phyloP scores from a whole-genome alignment of 768 basidiomycete genomes.

The Neoboletus subvelutipes region DNA sequence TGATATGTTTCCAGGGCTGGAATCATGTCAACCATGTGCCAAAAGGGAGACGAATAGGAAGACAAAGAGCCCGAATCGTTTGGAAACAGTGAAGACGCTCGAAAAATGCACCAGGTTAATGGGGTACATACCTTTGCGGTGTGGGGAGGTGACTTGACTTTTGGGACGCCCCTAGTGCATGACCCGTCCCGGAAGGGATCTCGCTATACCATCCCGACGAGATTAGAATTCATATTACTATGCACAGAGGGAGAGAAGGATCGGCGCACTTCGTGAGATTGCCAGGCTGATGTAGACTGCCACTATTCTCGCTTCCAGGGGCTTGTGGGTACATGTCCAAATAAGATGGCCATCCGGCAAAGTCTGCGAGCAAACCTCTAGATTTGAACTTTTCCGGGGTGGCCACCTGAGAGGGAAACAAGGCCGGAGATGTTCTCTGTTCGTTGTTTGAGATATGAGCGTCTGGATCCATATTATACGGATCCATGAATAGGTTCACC shows the following conservation, averaged over 20 bases:
- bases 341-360: slow-evolving; percentile 16
- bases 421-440: not conserved
- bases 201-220: slow-evolving; percentile 3
- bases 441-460: slow-evolving; percentile 2
- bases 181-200: slow-evolving; percentile 4
- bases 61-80: not conserved
- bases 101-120: not conserved
- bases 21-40: slow-evolving; percentile 12
- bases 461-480: not conserved
- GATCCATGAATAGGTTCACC: slow-evolving; percentile 10
- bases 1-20: slow-evolving; percentile 35
- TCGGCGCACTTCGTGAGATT: slow-evolving; percentile 16
- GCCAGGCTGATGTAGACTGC: slow-evolving; percentile 5
- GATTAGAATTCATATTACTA: slow-evolving; percentile 1
- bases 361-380: slow-evolving; percentile 10
- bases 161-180: slow-evolving; percentile 7
- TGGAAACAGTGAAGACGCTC: not conserved
- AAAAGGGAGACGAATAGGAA: not conserved
- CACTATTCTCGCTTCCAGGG: slow-evolving; percentile 14
- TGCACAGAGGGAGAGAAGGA: not conserved
- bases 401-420: slow-evolving; percentile 9
- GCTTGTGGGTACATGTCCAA: slow-evolving; percentile 14
- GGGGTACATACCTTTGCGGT: slow-evolving; percentile 28
- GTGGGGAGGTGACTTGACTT: slow-evolving; percentile 30
- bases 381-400: slow-evolving; percentile 13